phyloP scores from a whole-genome alignment of 345 rosid genomes.

The Linum lewisii region DNA sequence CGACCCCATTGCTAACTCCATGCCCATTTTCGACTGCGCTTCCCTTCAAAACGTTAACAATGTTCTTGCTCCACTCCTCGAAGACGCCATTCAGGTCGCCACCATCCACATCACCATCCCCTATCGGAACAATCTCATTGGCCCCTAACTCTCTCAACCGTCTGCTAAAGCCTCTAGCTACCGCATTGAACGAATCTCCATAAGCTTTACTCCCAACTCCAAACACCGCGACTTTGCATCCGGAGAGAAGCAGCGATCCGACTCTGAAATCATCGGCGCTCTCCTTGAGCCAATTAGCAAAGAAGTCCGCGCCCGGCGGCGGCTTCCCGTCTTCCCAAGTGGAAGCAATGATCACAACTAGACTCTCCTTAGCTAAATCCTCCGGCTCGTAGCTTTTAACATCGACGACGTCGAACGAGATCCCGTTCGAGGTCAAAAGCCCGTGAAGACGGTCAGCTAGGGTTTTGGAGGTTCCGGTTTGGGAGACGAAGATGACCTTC shows the following conservation, averaged over 20 bases:
- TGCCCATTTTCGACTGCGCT: conserved; percentile 21
- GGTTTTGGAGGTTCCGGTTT: conserved; percentile 70
- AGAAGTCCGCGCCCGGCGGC: conserved; percentile 52
- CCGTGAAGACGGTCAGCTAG: conserved; percentile 52
- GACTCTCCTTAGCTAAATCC: conserved; percentile 58
- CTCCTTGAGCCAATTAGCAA: conserved; percentile 66
- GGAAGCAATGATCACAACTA: conserved; percentile 64
- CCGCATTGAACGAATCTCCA: conserved; percentile 58
- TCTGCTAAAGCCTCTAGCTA: conserved; percentile 57
- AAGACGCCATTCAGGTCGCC: conserved; percentile 54
- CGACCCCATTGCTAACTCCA: conserved; percentile 7
- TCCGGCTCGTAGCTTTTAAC: conserved; percentile 80
- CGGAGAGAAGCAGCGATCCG: conserved; percentile 58
- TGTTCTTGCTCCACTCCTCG: conserved; percentile 50
- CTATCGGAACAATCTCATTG: conserved; percentile 44
- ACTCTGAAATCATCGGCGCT: conserved; percentile 87
- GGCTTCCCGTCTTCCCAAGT: conserved; percentile 87
- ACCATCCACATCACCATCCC: conserved; percentile 70
- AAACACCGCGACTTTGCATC: conserved; percentile 69
- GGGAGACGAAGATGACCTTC: conserved; percentile 67
- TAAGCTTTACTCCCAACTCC: conserved; percentile 78
- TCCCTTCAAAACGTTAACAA: conserved; percentile 48
- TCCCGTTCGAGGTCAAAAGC: conserved; percentile 27
- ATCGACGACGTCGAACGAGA: conserved; percentile 64
- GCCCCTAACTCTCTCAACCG: conserved; percentile 71